Base-by-base conservation (phyloP, 2,329 filamentous ascomycete genomes). In the Penicillium sp. region DNA sequence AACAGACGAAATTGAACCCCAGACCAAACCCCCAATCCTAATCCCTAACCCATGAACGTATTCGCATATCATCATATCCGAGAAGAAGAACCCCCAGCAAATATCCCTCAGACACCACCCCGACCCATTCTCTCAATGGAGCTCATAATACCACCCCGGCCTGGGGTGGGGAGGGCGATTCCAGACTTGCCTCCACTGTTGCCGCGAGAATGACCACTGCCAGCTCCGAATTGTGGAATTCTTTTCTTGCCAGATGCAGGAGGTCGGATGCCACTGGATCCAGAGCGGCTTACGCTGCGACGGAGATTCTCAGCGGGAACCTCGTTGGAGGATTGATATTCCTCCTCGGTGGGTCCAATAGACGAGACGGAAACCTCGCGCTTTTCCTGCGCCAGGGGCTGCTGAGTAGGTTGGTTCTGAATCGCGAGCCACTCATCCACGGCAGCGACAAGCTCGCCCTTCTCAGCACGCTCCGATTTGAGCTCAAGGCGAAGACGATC, bases 111-210 rank as follows among this genome's bases (percentile, higher is more conserved):
- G 16, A 52, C 59, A 49, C 65, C 66, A 36, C 68, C 68, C 26
- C 79, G 85, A 9, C 90, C 90, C 90, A 95, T 95, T 73, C 86
- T 85, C 78, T 95, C 90, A 69, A 95, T 94, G 16, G 88, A 90
- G 63, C 81, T 88, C 86, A 95, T 86, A 65, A 94, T 87, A 51
- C 87, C 85, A 66, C 87, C 89, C 64, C 89, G 81, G 13, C 75
- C 74, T 8, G 72, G 70, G 1, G 67, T 68, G 36, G 68, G 66
- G 24, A 70, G 66, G 13, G 69, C 69, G 54, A 72, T 72, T 2
- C 69, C 69, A 15, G 70, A 70, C 44, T 67, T 69, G 15, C 67
- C 66, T 18, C 69, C 68, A 47, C 70, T 74, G 43, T 70, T 72
- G 9, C 70, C 67, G 21, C 71, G 65, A 13, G 53, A 57, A 51